These are phyloP conservation scores for Erythrophleum ivorense DNA, from an alignment of 331 rosid genomes.

Conservation along the genomic window DNA sequence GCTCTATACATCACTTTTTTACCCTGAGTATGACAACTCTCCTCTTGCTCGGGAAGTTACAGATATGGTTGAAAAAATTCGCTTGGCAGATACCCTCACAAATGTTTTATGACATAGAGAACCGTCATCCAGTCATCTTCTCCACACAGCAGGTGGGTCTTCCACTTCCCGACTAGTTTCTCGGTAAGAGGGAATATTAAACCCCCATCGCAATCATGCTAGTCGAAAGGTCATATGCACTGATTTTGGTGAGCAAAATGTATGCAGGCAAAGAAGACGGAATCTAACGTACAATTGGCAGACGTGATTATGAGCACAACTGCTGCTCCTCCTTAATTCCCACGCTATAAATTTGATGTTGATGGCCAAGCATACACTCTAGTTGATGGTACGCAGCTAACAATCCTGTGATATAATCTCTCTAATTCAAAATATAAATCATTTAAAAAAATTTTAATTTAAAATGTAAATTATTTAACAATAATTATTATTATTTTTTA, in stretches of 20 bases:
- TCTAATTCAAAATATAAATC: too few relatives aligned
- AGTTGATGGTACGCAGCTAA: conserved; percentile 31
- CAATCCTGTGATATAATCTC: conserved; percentile 28
- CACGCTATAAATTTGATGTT: neutral
- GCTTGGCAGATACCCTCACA: conserved; percentile 15
- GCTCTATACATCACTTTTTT: too few relatives aligned
- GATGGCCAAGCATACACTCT: neutral
- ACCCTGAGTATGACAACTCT: too few relatives aligned
- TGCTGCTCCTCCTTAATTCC: conserved; percentile 28
- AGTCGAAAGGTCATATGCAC: too few relatives aligned
- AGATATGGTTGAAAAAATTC: too few relatives aligned
- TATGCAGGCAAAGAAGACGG: conserved; percentile 19
- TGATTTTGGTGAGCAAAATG: neutral
- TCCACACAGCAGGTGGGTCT: conserved; percentile 17
- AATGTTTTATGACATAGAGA: conserved; percentile 24
- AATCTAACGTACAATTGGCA: neutral
- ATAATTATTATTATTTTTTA: too few relatives aligned
- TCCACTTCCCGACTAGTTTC: neutral
- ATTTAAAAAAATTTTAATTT: too few relatives aligned
- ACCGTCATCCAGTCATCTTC: conserved; percentile 23
- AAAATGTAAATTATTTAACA: too few relatives aligned
- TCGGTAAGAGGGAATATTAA: too few relatives aligned
- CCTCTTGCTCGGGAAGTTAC: too few relatives aligned
- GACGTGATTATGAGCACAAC: conserved; percentile 31
- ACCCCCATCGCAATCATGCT: too few relatives aligned